Evolutionary conservation across 169 alveolate species (phyloP).

Genomic region (Eimeria tenella): DNA sequence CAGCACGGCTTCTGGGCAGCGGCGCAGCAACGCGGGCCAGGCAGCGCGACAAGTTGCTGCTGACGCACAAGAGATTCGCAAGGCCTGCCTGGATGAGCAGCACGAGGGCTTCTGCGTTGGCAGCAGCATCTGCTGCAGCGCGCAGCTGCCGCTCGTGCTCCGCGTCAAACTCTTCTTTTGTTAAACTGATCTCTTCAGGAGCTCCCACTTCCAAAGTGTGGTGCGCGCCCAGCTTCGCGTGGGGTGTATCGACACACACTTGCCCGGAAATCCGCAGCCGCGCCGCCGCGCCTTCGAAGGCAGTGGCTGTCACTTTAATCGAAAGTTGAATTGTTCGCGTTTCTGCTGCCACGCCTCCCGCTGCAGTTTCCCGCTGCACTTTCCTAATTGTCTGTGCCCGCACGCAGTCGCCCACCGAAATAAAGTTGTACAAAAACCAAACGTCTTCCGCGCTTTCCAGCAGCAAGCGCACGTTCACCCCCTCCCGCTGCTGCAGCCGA

Average conservation of each 20-base stretch:
- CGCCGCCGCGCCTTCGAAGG: conserved; percentile 29
- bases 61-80: conserved; percentile 4
- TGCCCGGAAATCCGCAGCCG: conserved; percentile 54
- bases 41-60: conserved; percentile 20
- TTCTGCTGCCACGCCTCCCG: conserved; percentile 28
- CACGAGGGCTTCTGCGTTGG: conserved; percentile 20
- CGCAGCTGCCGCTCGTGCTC: conserved; percentile 6
- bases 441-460: conserved; percentile 70
- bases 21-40: neutral
- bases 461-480: conserved; percentile 15
- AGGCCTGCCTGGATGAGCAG: conserved; percentile 44
- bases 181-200: neutral
- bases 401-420: conserved; percentile 53
- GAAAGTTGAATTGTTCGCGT: neutral
- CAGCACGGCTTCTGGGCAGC: neutral
- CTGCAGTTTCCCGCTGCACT: conserved; percentile 46
- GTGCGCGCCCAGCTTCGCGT: conserved; percentile 38
- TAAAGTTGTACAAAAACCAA: conserved; percentile 62
- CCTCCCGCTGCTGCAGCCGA: conserved; percentile 35
- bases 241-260: conserved; percentile 43
- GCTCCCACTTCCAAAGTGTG: conserved; percentile 26
- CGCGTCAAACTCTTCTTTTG: conserved; percentile 4
- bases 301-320: neutral
- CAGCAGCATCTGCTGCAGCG: conserved; percentile 31
- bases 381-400: conserved; percentile 22